Base-by-base conservation (phyloP, 2,329 filamentous ascomycete species). In the Colletotrichum plurivorum region DNA sequence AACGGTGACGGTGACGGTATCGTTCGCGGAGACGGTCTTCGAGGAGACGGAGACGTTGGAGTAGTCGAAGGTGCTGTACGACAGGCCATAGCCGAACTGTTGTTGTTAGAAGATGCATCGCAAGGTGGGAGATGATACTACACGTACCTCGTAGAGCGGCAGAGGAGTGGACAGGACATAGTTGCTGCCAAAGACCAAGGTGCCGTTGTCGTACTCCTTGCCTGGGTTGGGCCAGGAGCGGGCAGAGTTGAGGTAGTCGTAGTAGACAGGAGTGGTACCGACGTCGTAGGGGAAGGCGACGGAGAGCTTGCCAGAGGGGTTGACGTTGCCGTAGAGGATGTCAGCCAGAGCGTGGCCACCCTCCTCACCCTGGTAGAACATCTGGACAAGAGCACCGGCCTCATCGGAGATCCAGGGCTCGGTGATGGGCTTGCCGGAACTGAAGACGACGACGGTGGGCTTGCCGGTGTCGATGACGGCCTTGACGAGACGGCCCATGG, bases 291-390 rank as follows among this genome's bases (percentile, higher is more conserved):
- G 92, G 75, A 94, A 90, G 12, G 88, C 89, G 41, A 93, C 90
- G 1, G 87, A 85, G 13, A 93, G 84, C 76, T 88, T 91, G 46
- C 91, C 91, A 1, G 87, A 90, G 0, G 90, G 90, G 77, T 90
- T 92, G 60, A 87, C 85, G 63, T 88, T 82, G 27, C 91, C 91
- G 73, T 89, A 91, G 2, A 93, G 82, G 36, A 93, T 83, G 70
- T 92, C 89, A 0, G 91, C 90, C 1, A 93, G 83, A 1, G 90
- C 90, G 67, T 89, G 82, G 0, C 91, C 90, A 25, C 90, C 90
- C 79, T 93, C 83, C 73, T 93, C 90, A 0, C 89, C 90, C 7
- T 90, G 90, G 73, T 94, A 94, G 79, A 94, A 94, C 77, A 93
- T 91, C 75, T 94, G 92, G 0, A 94, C 81, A 0, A 94, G 84